Percentiles rank a stretch among this genome's conserved stretches.
Conservation (phyloP, 371 early-diverging fungal species). For the Mucor saturninus region DNA sequence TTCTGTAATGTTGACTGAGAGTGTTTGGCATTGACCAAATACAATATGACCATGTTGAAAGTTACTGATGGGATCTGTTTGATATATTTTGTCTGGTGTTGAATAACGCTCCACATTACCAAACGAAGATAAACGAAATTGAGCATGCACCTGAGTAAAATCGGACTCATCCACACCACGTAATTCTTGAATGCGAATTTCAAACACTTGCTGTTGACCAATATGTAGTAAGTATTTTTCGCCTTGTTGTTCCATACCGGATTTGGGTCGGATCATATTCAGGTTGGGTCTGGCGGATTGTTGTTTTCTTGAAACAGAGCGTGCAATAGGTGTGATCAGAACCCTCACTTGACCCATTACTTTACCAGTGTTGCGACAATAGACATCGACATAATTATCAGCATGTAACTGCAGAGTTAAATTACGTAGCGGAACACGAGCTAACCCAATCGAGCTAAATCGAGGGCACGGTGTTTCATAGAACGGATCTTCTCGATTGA, state of each 20-base stretch:
- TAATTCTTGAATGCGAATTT: conserved; percentile 67
- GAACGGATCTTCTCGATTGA: conserved; percentile 70
- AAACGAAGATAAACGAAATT: conserved; percentile 70
- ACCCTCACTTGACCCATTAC: conserved; percentile 56
- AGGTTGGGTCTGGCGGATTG: conserved; percentile 10
- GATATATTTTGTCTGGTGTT: conserved; percentile 59
- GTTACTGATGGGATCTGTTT: conserved; percentile 65
- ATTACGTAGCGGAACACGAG: conserved; percentile 54
- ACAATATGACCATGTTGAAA: conserved; percentile 54
- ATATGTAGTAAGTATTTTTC: conserved; percentile 36
- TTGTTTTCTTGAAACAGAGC: conserved; percentile 30
- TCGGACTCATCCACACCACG: conserved; percentile 66
- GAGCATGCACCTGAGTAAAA: conserved; percentile 78
- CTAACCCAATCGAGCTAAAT: conserved; percentile 66
- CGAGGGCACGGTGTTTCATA: conserved; percentile 60
- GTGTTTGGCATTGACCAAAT: conserved; percentile 68
- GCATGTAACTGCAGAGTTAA: conserved; percentile 57
- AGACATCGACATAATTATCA: conserved; percentile 58
- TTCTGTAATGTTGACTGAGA: conserved; percentile 53
- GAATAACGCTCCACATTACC: conserved; percentile 47
- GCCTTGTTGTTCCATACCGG: conserved; percentile 9
- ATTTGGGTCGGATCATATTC: conserved; percentile 3
- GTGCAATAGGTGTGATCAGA: conserved; percentile 49
- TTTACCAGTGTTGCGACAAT: conserved; percentile 61
- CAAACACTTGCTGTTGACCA: conserved; percentile 69